Evolutionary conservation across 495 filamentous ascomycete genomes (phyloP).

Genomic region (Stereocaulon alpinum): DNA sequence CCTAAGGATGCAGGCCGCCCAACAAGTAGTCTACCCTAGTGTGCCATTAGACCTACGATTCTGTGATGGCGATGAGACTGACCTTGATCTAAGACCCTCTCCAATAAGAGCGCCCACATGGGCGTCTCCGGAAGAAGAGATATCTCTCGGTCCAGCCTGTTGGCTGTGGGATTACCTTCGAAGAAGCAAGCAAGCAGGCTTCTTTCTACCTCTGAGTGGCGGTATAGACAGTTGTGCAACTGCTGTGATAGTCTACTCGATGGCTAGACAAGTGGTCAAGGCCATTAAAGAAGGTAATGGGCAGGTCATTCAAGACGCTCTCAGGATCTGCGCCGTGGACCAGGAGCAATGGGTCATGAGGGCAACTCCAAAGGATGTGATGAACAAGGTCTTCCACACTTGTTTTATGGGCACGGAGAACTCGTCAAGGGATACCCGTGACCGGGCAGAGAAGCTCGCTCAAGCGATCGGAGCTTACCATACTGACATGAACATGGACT

Average conservation of each 20-base stretch:
- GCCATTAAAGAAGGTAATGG: slow-evolving; percentile 52
- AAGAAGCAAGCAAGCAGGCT: slow-evolving; percentile 34
- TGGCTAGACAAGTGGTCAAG: slow-evolving; percentile 64
- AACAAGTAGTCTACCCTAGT: slow-evolving; percentile 25
- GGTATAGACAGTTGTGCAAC: slow-evolving; percentile 60
- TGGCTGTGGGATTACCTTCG: slow-evolving; percentile 77
- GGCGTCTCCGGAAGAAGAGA: slow-evolving; percentile 56
- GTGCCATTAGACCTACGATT: slow-evolving; percentile 17
- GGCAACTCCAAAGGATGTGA: slow-evolving; percentile 42
- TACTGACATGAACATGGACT: slow-evolving; percentile 67
- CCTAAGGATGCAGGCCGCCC: slow-evolving; percentile 47
- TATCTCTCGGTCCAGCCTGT: slow-evolving; percentile 57
- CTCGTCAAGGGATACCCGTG: slow-evolving; percentile 58
- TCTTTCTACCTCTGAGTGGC: slow-evolving; percentile 31
- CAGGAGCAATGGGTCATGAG: slow-evolving; percentile 30
- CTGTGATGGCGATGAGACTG: not conserved
- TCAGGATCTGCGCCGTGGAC: slow-evolving; percentile 47
- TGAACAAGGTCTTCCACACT: slow-evolving; percentile 59
- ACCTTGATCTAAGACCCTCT: not conserved
- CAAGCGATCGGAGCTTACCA: slow-evolving; percentile 65
- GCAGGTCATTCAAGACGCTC: slow-evolving; percentile 63
- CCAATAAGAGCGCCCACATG: not conserved
- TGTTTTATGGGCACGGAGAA: slow-evolving; percentile 75
- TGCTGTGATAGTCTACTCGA: slow-evolving; percentile 61
- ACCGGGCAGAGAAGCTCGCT: slow-evolving; percentile 57